phyloP scores from a whole-genome alignment of 78 protist species.

The Creolimax fragrantissima region DNA sequence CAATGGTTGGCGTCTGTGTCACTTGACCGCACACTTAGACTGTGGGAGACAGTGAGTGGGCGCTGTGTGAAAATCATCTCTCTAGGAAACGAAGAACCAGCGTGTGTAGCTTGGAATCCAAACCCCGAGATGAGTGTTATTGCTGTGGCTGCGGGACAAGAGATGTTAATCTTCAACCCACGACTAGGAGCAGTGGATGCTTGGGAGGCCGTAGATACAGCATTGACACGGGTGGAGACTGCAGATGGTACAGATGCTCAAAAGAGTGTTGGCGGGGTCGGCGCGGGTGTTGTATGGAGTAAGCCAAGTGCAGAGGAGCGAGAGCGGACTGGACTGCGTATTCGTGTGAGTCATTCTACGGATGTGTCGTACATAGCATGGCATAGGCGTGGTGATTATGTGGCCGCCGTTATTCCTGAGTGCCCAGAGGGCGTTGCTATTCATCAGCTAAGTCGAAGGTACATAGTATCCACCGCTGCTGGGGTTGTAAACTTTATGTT shows the following conservation, averaged over 20 bases:
- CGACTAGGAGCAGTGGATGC: background rate
- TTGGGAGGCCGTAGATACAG: background rate
- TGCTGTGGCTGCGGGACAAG: slow-evolving; percentile 43
- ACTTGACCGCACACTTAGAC: slow-evolving; percentile 60
- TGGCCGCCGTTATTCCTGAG: slow-evolving; percentile 66
- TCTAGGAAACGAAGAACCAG: slow-evolving; percentile 31
- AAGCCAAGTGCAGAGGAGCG: background rate
- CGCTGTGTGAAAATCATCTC: slow-evolving; percentile 48
- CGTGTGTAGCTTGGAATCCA: slow-evolving; percentile 75
- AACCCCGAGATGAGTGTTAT: slow-evolving; percentile 41
- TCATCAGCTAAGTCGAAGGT: slow-evolving; percentile 9
- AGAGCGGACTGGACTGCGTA: background rate
- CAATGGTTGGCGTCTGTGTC: slow-evolving; percentile 70
- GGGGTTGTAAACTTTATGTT: too few species aligned
- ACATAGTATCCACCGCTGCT: background rate
- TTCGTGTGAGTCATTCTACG: background rate
- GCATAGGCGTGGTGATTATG: slow-evolving; percentile 90
- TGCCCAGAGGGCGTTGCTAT: background rate
- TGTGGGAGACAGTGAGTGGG: slow-evolving; percentile 81
- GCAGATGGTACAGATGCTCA: too few species aligned
- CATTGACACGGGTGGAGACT: background rate
- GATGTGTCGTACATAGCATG: slow-evolving; percentile 46
- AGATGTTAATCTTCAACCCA: background rate
- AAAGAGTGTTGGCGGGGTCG: too few species aligned
- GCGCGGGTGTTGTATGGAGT: background rate